Evolutionary conservation across 2,329 filamentous ascomycete genomes (phyloP), one percentile per base, ranked within the genome.

Genomic region (Xylaria sp.): DNA sequence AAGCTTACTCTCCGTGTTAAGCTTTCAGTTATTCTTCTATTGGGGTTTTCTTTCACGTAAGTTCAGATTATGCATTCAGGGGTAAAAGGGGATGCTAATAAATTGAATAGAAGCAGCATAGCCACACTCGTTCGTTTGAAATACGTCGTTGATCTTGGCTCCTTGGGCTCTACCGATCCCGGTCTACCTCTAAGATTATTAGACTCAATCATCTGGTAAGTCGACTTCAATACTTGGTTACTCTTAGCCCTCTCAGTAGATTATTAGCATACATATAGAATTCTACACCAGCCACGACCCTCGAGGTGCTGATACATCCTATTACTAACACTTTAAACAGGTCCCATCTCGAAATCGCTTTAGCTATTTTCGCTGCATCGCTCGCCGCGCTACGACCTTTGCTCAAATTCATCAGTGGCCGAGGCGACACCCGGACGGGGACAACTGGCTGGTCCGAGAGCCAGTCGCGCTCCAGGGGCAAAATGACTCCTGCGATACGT

Each of bases 61-160:
- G 66, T 48, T 8, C 10, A 33, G 8, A 15, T 2, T 33, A 3
- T 12, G 49, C 0, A 41, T 13, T 5, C 1, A 12, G 25, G 6
- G 5, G 12, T 31, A 8, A 15, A 64, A 31, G 8, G 1, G 10
- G 2, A 36, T 49, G 7, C 46, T 49, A 18, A 48, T 28, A n/a
- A 56, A 60, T 33, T 43, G 4, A 64, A 68, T n/a, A 68, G 66
- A 56, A 68, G 66, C 52, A 68, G 66, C 20, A 68, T 68, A 20
- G 67, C 67, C 36, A 69, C 67, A 15, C 62, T 69, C 8, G 67
- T 69, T 15, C 67, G 67, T n/a, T 48, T 69, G 5, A 69, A 69
- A 59, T 69, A 66, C 55, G 67, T 69, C 6, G 67, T 69, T 33
- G 67, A 69, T 31, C 63, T 69, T 20, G 63, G 59, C 15, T 66